Conservation (phyloP, 2,329 filamentous ascomycete species). For the Parastagonospora nodorum region DNA sequence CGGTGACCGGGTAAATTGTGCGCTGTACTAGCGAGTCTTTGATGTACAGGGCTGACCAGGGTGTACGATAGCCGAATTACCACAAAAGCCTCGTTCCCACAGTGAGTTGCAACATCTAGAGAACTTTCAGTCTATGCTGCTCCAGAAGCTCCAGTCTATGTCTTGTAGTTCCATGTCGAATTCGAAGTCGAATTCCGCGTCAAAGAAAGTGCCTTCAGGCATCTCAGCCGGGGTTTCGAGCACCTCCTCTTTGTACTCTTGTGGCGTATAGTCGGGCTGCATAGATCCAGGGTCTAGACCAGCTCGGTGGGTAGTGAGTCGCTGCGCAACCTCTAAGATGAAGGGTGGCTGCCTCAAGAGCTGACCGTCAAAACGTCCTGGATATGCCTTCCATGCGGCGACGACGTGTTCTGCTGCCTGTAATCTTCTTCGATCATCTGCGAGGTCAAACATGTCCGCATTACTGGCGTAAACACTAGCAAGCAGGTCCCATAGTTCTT, state of each 20-base stretch:
- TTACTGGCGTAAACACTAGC: background rate
- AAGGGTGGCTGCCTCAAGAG: background rate
- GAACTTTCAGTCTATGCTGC: conserved; percentile 27
- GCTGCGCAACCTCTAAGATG: background rate
- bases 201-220: background rate
- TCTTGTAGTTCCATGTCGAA: background rate
- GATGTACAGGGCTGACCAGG: no score
- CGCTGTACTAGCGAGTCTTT: no score
- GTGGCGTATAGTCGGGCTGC: no score
- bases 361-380: background rate
- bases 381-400: background rate
- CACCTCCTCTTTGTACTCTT: background rate
- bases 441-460: background rate
- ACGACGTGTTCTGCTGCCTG: background rate
- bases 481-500: background rate
- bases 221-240: background rate
- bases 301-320: background rate
- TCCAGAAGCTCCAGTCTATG: conserved; percentile 1
- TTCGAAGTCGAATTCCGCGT: background rate
- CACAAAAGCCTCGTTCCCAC: no score
- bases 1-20: no score
- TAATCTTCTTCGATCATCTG: background rate
- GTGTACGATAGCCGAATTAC: no score
- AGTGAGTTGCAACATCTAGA: no score
- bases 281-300: background rate